Base-by-base conservation (phyloP, 1,284 basidiomycete genomes). In the Ustilago loliicola region DNA sequence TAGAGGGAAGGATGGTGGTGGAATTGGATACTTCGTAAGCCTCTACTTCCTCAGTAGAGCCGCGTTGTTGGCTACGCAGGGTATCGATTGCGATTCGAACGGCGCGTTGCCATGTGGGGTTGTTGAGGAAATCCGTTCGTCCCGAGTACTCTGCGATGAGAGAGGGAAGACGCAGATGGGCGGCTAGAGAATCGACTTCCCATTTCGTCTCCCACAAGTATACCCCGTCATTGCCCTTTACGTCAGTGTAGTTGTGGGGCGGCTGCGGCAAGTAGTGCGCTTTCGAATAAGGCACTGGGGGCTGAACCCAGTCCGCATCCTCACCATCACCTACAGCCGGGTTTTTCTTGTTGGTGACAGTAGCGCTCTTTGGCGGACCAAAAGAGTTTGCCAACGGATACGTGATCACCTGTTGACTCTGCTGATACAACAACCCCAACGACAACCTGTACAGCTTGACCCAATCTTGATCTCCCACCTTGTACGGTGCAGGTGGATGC, bases 141-240 rank as follows among this genome's bases (percentile, higher is more conserved):
- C 40, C 42, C 1, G 68, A 40, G 23, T 76, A 71, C 32, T 71
- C 58, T 15, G 68, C 65, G n/a, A 76, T 67, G 5, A 76, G 58
- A 30, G 68, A 71, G 3, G 68, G 61, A 21, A 76, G 47, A 10
- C 73, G 57, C 2, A 76, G 36, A 32, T 76, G 73, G 2, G 73
- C 73, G 4, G 70, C 77, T 6, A 82, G 68, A 19, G 70, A 73
- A 53, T 83, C 81, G 11, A 83, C 77, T 50, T 83, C 81, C 65
- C 66, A 83, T 48, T 83, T 83, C n/a, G 72, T 76, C 42, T 83
- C 81, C 81, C 81, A 83, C 3, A 83, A 70, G 17, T 80, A 79
- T 4, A 77, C 67, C 5, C 74, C 76, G 40, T 81, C 76, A 21
- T 57, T 76, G 1, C 68, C 72, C 3, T 80, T 80, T 8, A 88